Evolutionary conservation across 1,139 yeast species (phyloP), one percentile per base, ranked within the genome.

Genomic region (Geotrichum klebahnii): DNA sequence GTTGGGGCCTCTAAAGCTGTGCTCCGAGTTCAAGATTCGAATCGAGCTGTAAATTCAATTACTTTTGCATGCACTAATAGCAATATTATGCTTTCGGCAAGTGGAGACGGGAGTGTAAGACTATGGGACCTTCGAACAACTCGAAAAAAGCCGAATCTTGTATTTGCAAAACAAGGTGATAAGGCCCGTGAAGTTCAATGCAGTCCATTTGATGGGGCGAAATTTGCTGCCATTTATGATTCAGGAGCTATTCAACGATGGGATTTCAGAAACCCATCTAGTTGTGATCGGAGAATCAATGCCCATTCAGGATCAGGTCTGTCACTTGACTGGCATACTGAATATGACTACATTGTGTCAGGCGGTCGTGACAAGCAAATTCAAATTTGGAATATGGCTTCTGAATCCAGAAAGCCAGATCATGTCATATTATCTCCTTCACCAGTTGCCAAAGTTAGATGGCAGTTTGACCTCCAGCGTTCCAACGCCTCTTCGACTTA

Each of bases 261-360:
- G 80, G 99, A 92, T 66, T 60, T 87, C 16, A 74, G 98, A 50
- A 75, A 75, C 50, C 64, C 70, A 4, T 54, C 56, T 9, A 41
- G 47, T 14, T 62, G 64, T 12, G 97, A 89, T 58, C 72, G 81
- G 45, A 81, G 84, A 54, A 77, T 94, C 67, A 87, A 84, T 60
- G 94, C 96, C 2, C 98, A 92, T 65, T 79, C 92, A 1, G 96
- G 96, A 0, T 95, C 96, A 1, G 97, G 96, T 0, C 72, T 90
- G 19, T 80, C 95, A 1, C 68, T 92, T 8, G 89, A 87, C 61
- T 89, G 96, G 80, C 96, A 90, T 62, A 95, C 95, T 0, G 84
- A 81, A 44, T 69, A 77, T 37, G 96, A 89, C 57, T 86, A 82
- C 60, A 79, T 92, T 16, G 82, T 84, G 1, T 87, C 96, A 10